These are phyloP conservation scores for Pontederia crassipes DNA, from an alignment of 176 grass and related monocot genomes.

Conservation along the genomic window DNA sequence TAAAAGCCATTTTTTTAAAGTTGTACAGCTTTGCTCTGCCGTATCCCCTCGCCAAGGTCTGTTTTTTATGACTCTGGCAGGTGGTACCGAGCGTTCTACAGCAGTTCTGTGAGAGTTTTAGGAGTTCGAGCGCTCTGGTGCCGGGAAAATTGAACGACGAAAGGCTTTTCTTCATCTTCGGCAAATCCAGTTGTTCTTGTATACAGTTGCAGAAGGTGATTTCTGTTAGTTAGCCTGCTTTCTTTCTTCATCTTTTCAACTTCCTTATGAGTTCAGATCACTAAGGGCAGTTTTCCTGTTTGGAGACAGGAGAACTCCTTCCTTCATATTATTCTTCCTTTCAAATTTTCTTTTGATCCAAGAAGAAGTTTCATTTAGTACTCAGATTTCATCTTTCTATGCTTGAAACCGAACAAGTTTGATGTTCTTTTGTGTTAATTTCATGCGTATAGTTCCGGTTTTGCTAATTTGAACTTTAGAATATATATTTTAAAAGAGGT, in stretches of 20 bases:
- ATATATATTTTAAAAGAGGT: too few species aligned
- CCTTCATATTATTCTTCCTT: not conserved
- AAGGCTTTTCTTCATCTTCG: not conserved
- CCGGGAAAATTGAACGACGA: not conserved
- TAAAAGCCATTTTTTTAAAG: not conserved
- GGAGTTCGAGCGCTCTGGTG: too few species aligned
- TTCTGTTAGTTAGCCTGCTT: not conserved
- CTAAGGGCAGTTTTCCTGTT: too few species aligned
- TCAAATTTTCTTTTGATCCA: not conserved
- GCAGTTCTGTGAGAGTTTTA: not conserved
- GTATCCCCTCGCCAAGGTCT: conserved; percentile 3
- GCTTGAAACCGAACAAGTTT: too few species aligned
- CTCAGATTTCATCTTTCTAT: too few species aligned
- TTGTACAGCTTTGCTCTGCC: not conserved
- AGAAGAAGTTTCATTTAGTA: not conserved
- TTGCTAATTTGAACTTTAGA: too few species aligned
- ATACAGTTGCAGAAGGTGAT: conserved; percentile 1
- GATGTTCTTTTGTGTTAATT: too few species aligned
- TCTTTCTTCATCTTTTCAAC: not conserved
- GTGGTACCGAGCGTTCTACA: not conserved
- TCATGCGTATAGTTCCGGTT: too few species aligned
- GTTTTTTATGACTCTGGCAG: conserved; percentile 5
- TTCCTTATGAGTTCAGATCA: not conserved
- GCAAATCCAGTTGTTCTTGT: not conserved
- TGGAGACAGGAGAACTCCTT: too few species aligned